These are phyloP conservation scores for Cucumis hystrix DNA, from an alignment of 306 rosid species.

Conservation along the genomic window DNA sequence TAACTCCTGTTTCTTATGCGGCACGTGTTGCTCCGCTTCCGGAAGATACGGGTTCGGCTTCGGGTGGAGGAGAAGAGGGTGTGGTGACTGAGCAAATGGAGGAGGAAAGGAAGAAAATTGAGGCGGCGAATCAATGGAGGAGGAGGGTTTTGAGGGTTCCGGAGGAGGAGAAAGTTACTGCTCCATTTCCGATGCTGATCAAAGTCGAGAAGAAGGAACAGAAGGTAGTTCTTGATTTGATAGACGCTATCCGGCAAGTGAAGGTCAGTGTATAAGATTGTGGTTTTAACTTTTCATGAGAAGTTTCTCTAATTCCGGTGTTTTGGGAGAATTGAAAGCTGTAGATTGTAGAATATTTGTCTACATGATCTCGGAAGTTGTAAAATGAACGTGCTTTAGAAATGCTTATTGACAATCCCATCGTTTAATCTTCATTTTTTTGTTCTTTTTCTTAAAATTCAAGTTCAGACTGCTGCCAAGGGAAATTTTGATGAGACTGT, in stretches of 20 bases:
- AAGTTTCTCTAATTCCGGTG: not conserved
- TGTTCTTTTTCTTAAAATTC: not conserved
- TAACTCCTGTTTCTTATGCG: constrained; percentile 51
- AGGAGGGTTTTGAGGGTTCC: constrained; percentile 25
- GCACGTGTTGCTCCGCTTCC: constrained; percentile 71
- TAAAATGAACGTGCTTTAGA: not conserved
- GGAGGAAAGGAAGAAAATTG: constrained; percentile 38
- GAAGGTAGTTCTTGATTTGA: constrained; percentile 51
- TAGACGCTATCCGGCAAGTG: constrained; percentile 71
- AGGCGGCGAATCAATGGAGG: constrained; percentile 24
- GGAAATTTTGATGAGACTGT: constrained; percentile 81
- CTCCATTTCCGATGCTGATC: constrained; percentile 60
- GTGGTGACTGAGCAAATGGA: constrained; percentile 20
- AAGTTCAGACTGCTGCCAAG: constrained; percentile 54
- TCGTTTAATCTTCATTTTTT: not conserved
- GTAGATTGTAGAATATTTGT: not conserved
- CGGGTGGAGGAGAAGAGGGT: constrained; percentile 1
- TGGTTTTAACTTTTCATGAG: not conserved
- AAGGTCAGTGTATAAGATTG: constrained; percentile 40
- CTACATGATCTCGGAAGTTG: not conserved
- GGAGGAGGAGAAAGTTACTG: constrained; percentile 42
- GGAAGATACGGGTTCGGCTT: constrained; percentile 28
- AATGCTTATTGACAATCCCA: not conserved
- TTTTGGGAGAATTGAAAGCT: not conserved
- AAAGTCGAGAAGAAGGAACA: constrained; percentile 58